A percentile compares a stretch with the other conserved stretches of the same genome.
phyloP scores from a whole-genome alignment of 768 basidiomycete species.

The Calocera cornea region DNA sequence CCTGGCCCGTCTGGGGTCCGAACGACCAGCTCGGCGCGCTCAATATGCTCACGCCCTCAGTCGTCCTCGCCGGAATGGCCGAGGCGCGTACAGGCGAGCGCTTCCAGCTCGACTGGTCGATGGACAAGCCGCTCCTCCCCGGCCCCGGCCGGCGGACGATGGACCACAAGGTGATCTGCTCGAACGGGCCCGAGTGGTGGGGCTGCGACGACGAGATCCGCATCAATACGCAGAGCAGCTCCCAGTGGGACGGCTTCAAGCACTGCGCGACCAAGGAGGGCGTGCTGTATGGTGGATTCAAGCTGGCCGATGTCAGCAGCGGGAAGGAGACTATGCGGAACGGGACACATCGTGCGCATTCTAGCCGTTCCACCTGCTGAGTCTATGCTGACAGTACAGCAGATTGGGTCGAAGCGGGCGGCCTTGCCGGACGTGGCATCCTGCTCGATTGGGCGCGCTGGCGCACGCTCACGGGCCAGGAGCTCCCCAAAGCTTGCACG shows the following conservation, averaged over 20 bases:
- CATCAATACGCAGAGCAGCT: background rate
- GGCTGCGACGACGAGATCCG: background rate
- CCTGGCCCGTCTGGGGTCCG: constrained; percentile 13
- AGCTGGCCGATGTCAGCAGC: background rate
- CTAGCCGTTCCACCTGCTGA: background rate
- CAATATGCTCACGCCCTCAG: constrained; percentile 13
- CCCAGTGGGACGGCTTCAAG: constrained; percentile 2
- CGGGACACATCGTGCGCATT: background rate
- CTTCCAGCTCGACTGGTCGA: background rate
- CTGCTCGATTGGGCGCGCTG: constrained; percentile 49
- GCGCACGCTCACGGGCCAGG: constrained; percentile 35
- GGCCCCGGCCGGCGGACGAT: background rate
- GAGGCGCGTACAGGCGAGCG: constrained; percentile 8
- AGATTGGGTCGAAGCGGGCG: constrained; percentile 4
- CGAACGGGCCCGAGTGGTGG: background rate
- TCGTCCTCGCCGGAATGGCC: constrained; percentile 6
- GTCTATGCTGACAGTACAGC: background rate
- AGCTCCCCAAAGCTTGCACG: constrained; percentile 39
- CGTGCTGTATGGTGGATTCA: background rate
- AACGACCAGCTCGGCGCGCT: constrained; percentile 13
- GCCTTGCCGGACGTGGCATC: constrained; percentile 56
- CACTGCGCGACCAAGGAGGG: constrained; percentile 3
- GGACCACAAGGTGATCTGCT: constrained; percentile 1
- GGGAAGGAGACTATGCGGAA: background rate
- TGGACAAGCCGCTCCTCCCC: background rate